These are phyloP conservation scores for Entophlyctis helioformis DNA, from an alignment of 192 early-diverging fungal genomes.

Conservation along the genomic window DNA sequence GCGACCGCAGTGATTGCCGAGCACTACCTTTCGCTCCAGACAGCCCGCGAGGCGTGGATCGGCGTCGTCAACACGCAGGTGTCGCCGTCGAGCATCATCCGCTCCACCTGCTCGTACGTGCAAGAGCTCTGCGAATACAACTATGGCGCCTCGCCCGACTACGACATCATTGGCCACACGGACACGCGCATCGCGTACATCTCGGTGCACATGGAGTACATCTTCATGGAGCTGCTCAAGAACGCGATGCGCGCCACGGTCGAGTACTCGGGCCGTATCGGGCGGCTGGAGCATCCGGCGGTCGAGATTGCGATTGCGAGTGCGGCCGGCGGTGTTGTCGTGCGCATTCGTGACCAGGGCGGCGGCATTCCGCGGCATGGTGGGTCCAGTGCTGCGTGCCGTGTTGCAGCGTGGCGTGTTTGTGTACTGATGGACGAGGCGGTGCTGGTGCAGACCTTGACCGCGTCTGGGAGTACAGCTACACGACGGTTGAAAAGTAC, in stretches of 20 bases:
- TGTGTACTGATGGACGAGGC: background rate
- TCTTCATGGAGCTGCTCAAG: constrained; percentile 81
- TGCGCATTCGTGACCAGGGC: constrained; percentile 84
- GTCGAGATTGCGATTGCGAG: constrained; percentile 78
- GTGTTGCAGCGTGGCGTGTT: background rate
- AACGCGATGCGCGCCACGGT: constrained; percentile 82
- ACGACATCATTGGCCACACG: constrained; percentile 50
- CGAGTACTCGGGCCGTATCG: constrained; percentile 12
- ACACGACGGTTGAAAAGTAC: constrained; percentile 69
- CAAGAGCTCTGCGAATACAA: constrained; percentile 83
- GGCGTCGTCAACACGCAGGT: constrained; percentile 78
- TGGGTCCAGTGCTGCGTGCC: constrained; percentile 1
- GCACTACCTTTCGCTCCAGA: constrained; percentile 69
- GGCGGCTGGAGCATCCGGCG: constrained; percentile 48
- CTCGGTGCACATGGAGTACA: constrained; percentile 87
- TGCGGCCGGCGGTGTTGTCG: constrained; percentile 63
- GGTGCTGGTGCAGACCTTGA: constrained; percentile 33
- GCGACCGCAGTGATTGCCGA: constrained; percentile 65
- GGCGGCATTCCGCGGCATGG: constrained; percentile 69
- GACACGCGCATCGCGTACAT: constrained; percentile 70
- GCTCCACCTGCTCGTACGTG: constrained; percentile 57
- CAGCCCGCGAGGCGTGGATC: constrained; percentile 49
- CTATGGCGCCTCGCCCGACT: constrained; percentile 70
- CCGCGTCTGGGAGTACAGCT: constrained; percentile 85
- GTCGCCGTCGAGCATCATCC: constrained; percentile 52